Conservation (phyloP, 768 basidiomycete genomes). For the Tricholoma matsutake region DNA sequence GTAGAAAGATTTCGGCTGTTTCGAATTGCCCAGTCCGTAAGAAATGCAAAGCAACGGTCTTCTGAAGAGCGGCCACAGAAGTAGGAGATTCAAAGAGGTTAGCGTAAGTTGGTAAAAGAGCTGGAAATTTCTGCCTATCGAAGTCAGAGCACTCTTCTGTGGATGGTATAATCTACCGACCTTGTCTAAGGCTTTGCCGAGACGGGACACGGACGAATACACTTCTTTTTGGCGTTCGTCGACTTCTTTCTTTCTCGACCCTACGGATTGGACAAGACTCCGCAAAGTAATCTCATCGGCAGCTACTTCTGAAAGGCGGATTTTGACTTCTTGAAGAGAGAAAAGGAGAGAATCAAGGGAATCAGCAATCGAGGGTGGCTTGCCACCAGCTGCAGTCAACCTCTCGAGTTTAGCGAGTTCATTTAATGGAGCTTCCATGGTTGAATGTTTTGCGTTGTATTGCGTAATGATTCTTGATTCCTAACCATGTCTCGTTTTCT, state of each 20-base stretch:
- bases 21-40: slow-evolving; percentile 80
- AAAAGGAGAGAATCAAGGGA: slow-evolving; percentile 65
- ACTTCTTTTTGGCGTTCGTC: slow-evolving; percentile 90
- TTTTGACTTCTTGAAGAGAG: slow-evolving; percentile 54
- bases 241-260: slow-evolving; percentile 75
- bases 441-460: too few relatives aligned
- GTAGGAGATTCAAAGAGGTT: slow-evolving; percentile 61
- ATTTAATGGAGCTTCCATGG: slow-evolving; percentile 74
- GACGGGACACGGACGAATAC: slow-evolving; percentile 68
- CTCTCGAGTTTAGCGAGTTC: slow-evolving; percentile 78
- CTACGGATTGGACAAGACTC: slow-evolving; percentile 55
- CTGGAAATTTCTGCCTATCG: slow-evolving; percentile 51
- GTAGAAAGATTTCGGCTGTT: slow-evolving; percentile 69
- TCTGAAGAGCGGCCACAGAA: slow-evolving; percentile 61
- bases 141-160: slow-evolving; percentile 4
- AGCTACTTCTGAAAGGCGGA: slow-evolving; percentile 45
- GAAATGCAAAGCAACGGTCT: slow-evolving; percentile 72
- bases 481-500: slow-evolving; percentile 58
- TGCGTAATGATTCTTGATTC: not conserved
- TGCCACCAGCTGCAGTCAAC: slow-evolving; percentile 52
- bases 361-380: slow-evolving; percentile 49
- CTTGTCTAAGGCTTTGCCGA: slow-evolving; percentile 92
- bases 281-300: slow-evolving; percentile 47
- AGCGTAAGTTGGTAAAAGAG: slow-evolving; percentile 61
- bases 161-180: slow-evolving; percentile 35